Base-by-base conservation (phyloP, 306 rosid species). In the Trifolium fragiferum region DNA sequence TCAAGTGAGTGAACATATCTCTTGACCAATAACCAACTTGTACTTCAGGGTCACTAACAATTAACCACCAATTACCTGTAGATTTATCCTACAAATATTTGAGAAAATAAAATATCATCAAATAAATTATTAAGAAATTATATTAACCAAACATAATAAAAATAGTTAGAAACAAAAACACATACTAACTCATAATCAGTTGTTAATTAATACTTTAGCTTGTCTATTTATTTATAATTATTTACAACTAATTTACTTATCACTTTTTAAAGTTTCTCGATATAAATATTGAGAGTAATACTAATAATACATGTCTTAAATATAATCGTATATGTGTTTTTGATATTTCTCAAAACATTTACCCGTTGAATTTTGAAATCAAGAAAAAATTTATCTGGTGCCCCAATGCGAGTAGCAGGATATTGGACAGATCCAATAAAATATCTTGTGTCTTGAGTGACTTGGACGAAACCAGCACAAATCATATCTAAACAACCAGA, bases 381-480 rank as follows among this genome's bases (percentile, higher is more conserved):
- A 9, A 5, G 0, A 23, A 0, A 0, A 43, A 0, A 2, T 15
- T 16, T 18, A 0, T 1, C 0, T 1, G 0, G 0, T 11, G 43
- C 1, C 32, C 78, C 78, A 60, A 74, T 47, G 2, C 6, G 0
- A 7, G 10, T 30, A 2, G 30, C 0, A 2, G 14, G 20, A 0
- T 0, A 0, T 3, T 16, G 0, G 47, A 4, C 0, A 0, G 1
- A 2, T 40, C 70, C 61, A 19, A 46, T 6, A 7, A 33, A 1
- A 25, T 1, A 6, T 0, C 16, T 10, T 50, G 16, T 16, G 10
- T 51, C 1, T 16, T 0, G 9, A 7, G 19, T 1, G 1, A 62
- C 62, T 74, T 74, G 78, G 37, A 47, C 70, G 2, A 61, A 74
- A 18, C 70, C 70, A 2, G 78, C 70, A 43, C 78, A 74, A 0